Conservation (phyloP, 306 rosid genomes). For the Macrotyloma uniflorum region DNA sequence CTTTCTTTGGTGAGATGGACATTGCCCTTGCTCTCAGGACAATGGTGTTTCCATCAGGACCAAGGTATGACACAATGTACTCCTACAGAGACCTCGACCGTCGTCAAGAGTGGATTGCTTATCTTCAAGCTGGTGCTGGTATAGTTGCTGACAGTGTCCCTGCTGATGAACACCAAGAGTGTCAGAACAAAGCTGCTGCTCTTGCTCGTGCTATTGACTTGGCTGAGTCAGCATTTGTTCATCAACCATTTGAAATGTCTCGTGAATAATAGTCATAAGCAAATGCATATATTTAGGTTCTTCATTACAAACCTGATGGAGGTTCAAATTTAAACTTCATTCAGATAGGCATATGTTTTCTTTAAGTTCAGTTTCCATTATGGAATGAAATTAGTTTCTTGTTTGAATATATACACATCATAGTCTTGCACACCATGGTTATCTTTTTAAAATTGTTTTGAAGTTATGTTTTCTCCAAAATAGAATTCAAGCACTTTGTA, state of each 20-base stretch:
- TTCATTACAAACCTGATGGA: not conserved
- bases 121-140: slow-evolving; percentile 92
- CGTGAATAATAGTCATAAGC: not conserved
- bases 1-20: slow-evolving; percentile 78
- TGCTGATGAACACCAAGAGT: slow-evolving; percentile 72
- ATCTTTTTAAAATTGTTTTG: too few relatives aligned
- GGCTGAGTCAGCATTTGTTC: slow-evolving; percentile 74
- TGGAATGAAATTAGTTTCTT: not conserved
- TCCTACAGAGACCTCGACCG: slow-evolving; percentile 54
- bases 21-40: slow-evolving; percentile 81
- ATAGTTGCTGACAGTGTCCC: slow-evolving; percentile 86
- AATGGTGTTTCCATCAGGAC: slow-evolving; percentile 66
- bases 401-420: not conserved
- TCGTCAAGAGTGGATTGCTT: slow-evolving; percentile 76
- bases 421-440: not conserved
- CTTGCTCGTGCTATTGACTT: slow-evolving; percentile 87
- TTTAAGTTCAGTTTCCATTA: not conserved
- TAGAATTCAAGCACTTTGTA: too few relatives aligned
- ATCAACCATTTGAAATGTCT: not conserved
- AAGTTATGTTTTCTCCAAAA: too few relatives aligned
- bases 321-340: not conserved
- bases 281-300: not conserved
- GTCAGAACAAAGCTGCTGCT: slow-evolving; percentile 92
- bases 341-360: not conserved
- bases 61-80: slow-evolving; percentile 73